These are phyloP conservation scores for Excoecaria cochinchinensis DNA, from an alignment of 345 rosid species.

Conservation along the genomic window DNA sequence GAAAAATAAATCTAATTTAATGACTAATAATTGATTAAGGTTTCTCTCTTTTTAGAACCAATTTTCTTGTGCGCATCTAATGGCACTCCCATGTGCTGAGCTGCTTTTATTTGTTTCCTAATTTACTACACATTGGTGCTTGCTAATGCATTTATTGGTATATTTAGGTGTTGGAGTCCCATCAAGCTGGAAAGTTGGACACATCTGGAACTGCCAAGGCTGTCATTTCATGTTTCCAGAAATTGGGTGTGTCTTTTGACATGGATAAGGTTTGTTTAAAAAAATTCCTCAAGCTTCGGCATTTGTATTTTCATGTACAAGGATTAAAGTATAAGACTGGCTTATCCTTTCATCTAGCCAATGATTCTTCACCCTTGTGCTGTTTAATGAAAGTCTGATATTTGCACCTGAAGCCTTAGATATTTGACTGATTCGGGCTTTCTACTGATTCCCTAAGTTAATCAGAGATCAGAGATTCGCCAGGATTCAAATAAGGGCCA, in stretches of 20 bases:
- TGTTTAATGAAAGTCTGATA: too few relatives aligned
- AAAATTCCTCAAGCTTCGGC: background rate
- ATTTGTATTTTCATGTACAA: background rate
- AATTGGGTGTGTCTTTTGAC: constrained; percentile 80
- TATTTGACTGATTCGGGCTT: background rate
- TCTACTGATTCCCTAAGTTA: background rate
- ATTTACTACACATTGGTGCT: background rate
- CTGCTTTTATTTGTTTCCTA: background rate
- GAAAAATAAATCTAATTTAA: background rate
- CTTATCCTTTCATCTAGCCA: background rate
- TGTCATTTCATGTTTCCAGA: constrained; percentile 87
- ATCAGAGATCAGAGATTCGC: background rate
- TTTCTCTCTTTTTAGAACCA: background rate
- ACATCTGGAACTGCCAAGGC: constrained; percentile 97
- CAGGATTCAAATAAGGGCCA: background rate
- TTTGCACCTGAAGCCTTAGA: background rate
- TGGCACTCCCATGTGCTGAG: background rate
- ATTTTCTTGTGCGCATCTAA: background rate
- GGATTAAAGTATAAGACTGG: background rate
- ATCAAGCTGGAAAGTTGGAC: constrained; percentile 87
- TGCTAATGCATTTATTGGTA: constrained; percentile 3
- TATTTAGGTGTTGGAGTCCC: constrained; percentile 91
- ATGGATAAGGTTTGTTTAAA: constrained; percentile 56
- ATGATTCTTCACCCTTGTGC: background rate
- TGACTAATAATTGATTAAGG: background rate